A percentile compares a stretch with the other conserved stretches of the same genome.
Conservation (phyloP, 2,329 filamentous ascomycete genomes). For the Exophiala oligosperma region DNA sequence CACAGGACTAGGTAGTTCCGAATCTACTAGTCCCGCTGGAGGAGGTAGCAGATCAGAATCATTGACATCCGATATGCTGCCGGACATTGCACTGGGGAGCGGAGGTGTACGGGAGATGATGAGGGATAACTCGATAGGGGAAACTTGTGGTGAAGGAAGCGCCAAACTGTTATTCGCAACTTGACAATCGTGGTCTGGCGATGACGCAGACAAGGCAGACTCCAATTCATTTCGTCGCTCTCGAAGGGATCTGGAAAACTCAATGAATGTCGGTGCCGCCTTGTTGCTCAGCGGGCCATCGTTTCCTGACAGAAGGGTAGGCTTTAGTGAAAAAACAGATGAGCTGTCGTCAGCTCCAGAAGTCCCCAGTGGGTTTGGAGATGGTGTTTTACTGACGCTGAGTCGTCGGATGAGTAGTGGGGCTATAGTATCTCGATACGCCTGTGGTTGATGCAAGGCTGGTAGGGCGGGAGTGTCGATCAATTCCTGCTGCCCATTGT, state of each 20-base stretch:
- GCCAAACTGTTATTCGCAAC: slow-evolving; percentile 18
- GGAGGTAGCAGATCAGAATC: slow-evolving; percentile 19
- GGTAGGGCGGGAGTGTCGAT: slow-evolving; percentile 14
- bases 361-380: slow-evolving; percentile 25
- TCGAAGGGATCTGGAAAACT: slow-evolving; percentile 23
- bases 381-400: slow-evolving; percentile 36
- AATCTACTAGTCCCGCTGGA: slow-evolving; percentile 14
- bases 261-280: slow-evolving; percentile 18
- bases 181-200: slow-evolving; percentile 15
- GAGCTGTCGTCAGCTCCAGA: slow-evolving; percentile 31
- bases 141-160: slow-evolving; percentile 22
- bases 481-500: slow-evolving; percentile 22
- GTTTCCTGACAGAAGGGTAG: slow-evolving; percentile 18
- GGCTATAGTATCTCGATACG: slow-evolving; percentile 28
- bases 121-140: slow-evolving; percentile 18
- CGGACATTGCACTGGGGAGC: slow-evolving; percentile 23
- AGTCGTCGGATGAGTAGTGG: slow-evolving; percentile 25
- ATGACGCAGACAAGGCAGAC: slow-evolving; percentile 19
- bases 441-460: slow-evolving; percentile 24
- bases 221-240: slow-evolving; percentile 18
- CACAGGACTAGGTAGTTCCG: slow-evolving; percentile 16
- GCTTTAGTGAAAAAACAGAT: slow-evolving; percentile 32
- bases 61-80: slow-evolving; percentile 19
- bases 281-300: slow-evolving; percentile 19
- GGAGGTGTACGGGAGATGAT: slow-evolving; percentile 20